Percentiles rank a stretch among this genome's conserved stretches.
Conservation (phyloP, 495 filamentous ascomycete species). For the Talaromyces ruber region DNA sequence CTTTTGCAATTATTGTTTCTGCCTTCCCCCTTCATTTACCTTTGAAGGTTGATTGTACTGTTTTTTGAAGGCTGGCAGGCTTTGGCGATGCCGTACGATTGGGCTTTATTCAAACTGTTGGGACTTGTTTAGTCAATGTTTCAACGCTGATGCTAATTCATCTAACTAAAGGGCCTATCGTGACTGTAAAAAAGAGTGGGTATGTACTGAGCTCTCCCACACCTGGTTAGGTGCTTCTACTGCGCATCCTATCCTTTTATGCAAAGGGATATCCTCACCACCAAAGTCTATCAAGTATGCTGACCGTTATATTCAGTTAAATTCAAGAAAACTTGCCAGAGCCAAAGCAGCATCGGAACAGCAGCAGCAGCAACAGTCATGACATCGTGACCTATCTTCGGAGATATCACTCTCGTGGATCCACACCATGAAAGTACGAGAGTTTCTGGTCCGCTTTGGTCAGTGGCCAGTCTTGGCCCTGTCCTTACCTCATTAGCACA, state of each 20-base stretch:
- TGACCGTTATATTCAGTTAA: constrained; percentile 14
- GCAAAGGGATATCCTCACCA: not conserved
- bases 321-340: constrained; percentile 15
- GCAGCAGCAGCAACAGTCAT: not conserved
- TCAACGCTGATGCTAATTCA: not conserved
- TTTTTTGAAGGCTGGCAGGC: not conserved
- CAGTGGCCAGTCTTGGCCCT: not conserved
- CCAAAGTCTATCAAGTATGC: not conserved
- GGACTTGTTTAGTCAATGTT: not conserved
- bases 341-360: not conserved
- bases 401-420: not conserved
- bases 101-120: not conserved
- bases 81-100: not conserved
- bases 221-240: not conserved
- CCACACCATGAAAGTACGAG: not conserved
- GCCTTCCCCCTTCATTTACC: not conserved
- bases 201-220: constrained; percentile 31
- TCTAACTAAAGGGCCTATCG: constrained; percentile 63
- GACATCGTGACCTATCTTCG: not conserved
- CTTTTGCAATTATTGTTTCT: not conserved
- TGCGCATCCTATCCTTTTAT: not conserved
- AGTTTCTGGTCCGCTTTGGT: not conserved
- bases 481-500: not conserved
- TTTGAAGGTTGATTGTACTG: not conserved
- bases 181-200: constrained; percentile 92